Base-by-base conservation (phyloP, 78 protist genomes). In the Dictyostelium brefeldianum region DNA sequence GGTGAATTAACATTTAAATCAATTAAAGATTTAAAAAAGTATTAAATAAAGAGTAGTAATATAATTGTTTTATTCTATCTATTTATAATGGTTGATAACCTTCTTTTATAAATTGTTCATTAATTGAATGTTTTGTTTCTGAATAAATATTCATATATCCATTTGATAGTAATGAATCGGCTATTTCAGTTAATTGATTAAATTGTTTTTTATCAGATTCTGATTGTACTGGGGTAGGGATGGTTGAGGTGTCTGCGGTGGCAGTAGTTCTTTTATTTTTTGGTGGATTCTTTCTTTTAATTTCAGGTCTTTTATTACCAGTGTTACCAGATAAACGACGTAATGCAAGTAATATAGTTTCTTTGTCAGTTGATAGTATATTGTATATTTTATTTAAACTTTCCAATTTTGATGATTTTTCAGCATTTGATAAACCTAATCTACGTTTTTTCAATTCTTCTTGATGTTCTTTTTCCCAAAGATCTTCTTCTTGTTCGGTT, bases 401-500 rank as follows among this genome's bases (percentile, higher is more conserved):
- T 47, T 73, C 74, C 22, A 50, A 46, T 12, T 64, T 25, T 41
- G 25, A 43, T 25, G 50, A 31, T 14, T 62, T 51, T 31, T 74
- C 93, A 7, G 57, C 70, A 5, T 43, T 31, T 15, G 84, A 59
- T 18, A 31, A 18, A 47, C 85, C 83, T 12, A n/a, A 1, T n/a
- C 53, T 54, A n/a, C 57, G 57, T 43, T 65, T 56, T 20, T 22
- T 25, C 56, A 27, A 15, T 78, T 41, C 46, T 56, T 77, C 67
- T 9, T 47, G 22, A 6, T 56, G 74, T n/a, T 87, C 93, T 36
- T 77, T 77, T 7, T 77, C 84, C 93, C 93, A 87, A 4, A 62
- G 93, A 65, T 87, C 93, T 65, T 87, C 93, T n/a, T 84, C 82
- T 20, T 84, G 83, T 18, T 75, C 93, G 10, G 36, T 70, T 64